Conservation (phyloP, 352 stramenopile species). For the Globisporangium alternatum region DNA sequence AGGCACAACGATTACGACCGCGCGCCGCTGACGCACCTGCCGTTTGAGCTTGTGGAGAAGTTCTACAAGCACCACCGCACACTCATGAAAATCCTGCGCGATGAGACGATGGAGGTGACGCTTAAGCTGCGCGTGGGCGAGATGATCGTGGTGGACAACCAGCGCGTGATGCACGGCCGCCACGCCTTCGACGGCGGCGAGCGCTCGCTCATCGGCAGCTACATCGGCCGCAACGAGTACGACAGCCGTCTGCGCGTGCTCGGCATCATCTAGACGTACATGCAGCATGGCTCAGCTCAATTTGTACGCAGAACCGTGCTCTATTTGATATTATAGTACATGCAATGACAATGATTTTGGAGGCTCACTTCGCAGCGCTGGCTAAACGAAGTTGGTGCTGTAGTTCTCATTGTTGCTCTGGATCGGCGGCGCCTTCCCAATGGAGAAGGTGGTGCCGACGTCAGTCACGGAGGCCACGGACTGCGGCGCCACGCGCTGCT, state of each 20-base stretch:
- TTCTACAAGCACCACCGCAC: constrained; percentile 80
- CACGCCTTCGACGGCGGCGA: constrained; percentile 75
- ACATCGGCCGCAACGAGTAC: constrained; percentile 86
- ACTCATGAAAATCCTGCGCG: constrained; percentile 64
- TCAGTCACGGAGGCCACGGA: background rate
- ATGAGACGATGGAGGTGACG: constrained; percentile 57
- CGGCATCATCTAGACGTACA: constrained; percentile 59
- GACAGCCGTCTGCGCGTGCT: constrained; percentile 80
- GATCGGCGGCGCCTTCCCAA: background rate
- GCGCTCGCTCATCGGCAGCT: constrained; percentile 82
- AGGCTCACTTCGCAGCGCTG: background rate
- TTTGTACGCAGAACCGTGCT: too few relatives aligned
- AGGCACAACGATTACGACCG: constrained; percentile 90
- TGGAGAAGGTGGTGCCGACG: background rate
- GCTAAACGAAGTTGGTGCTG: constrained; percentile 7
- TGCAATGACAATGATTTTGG: too few relatives aligned
- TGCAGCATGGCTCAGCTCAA: too few relatives aligned
- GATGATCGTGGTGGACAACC: constrained; percentile 88
- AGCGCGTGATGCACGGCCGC: constrained; percentile 82
- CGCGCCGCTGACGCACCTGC: constrained; percentile 73
- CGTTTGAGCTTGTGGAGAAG: constrained; percentile 57
- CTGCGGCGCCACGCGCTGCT: background rate
- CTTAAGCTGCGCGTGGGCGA: constrained; percentile 68
- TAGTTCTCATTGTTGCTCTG: background rate
- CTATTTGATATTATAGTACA: too few relatives aligned